Percentiles rank a stretch among this genome's conserved stretches.
Conservation (phyloP, 768 basidiomycete genomes). For the Sutorius australiensis region DNA sequence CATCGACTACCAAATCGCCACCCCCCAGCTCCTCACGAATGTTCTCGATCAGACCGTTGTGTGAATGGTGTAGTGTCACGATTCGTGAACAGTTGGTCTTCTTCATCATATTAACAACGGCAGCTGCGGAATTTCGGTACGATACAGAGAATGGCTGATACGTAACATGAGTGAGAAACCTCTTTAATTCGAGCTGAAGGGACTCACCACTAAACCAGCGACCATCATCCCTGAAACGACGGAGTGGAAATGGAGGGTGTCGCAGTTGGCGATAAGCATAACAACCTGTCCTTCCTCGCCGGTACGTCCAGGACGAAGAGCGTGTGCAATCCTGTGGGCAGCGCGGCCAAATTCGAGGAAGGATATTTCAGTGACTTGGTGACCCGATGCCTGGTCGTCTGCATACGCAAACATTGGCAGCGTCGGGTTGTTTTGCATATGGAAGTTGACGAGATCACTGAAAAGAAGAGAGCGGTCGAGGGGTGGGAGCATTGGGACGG, state of each 20-base stretch:
- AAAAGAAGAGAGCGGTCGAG: slow-evolving; percentile 15
- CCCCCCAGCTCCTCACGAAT: slow-evolving; percentile 1
- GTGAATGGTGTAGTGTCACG: slow-evolving; percentile 8
- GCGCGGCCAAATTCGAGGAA: slow-evolving; percentile 20
- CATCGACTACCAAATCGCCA: slow-evolving; percentile 3
- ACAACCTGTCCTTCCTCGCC: slow-evolving; percentile 26
- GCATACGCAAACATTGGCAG: slow-evolving; percentile 15
- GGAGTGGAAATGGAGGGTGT: slow-evolving; percentile 17
- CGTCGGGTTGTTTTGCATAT: slow-evolving; percentile 11
- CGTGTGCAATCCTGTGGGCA: slow-evolving; percentile 29
- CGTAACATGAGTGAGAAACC: slow-evolving; percentile 12
- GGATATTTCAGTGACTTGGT: slow-evolving; percentile 7
- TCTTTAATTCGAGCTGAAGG: slow-evolving; percentile 27
- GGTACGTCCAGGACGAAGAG: slow-evolving; percentile 9
- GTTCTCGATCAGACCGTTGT: slow-evolving; percentile 7
- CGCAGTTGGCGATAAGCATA: slow-evolving; percentile 30
- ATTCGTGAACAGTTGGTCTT: slow-evolving; percentile 10
- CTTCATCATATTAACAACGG: slow-evolving; percentile 7
- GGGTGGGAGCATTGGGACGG: slow-evolving; percentile 9
- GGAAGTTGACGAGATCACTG: slow-evolving; percentile 18
- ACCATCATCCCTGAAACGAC: slow-evolving; percentile 18
- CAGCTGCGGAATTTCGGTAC: slow-evolving; percentile 3
- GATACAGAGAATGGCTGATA: slow-evolving; percentile 33
- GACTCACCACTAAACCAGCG: slow-evolving; percentile 30
- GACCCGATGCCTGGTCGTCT: slow-evolving; percentile 9